Conservation (phyloP, 2,329 filamentous ascomycete species). For the Fusarium nanum region DNA sequence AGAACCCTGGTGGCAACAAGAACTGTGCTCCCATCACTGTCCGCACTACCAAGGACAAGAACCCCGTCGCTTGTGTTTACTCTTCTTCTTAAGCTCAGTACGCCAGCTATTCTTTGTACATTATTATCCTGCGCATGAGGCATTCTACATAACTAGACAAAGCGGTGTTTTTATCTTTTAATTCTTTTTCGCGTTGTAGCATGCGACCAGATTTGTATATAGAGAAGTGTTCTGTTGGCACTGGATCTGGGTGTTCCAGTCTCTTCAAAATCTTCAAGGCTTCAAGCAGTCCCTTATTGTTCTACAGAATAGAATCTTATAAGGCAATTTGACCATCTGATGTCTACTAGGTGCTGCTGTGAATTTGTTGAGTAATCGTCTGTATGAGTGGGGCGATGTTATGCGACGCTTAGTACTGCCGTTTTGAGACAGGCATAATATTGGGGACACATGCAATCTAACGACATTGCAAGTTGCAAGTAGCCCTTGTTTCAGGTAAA, state of each 20-base stretch:
- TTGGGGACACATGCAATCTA: not conserved
- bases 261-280: not conserved
- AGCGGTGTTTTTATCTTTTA: not conserved
- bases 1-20: slow-evolving; percentile 52
- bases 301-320: not conserved
- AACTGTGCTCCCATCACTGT: slow-evolving; percentile 53
- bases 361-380: not conserved
- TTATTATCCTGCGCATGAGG: not conserved
- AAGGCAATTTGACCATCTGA: too few species aligned
- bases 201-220: not conserved
- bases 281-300: not conserved
- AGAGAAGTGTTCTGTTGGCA: not conserved
- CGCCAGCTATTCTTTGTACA: not conserved
- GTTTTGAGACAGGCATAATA: not conserved
- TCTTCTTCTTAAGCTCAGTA: not conserved
- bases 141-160: not conserved
- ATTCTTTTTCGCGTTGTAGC: not conserved
- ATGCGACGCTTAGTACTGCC: not conserved
- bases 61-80: slow-evolving; percentile 45
- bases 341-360: not conserved
- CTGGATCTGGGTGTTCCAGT: not conserved
- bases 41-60: slow-evolving; percentile 43
- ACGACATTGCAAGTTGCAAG: not conserved
- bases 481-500: not conserved
- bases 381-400: not conserved